These are phyloP conservation scores for Leucoagaricus sp. DNA, from an alignment of 1,284 basidiomycete genomes.

Conservation along the genomic window DNA sequence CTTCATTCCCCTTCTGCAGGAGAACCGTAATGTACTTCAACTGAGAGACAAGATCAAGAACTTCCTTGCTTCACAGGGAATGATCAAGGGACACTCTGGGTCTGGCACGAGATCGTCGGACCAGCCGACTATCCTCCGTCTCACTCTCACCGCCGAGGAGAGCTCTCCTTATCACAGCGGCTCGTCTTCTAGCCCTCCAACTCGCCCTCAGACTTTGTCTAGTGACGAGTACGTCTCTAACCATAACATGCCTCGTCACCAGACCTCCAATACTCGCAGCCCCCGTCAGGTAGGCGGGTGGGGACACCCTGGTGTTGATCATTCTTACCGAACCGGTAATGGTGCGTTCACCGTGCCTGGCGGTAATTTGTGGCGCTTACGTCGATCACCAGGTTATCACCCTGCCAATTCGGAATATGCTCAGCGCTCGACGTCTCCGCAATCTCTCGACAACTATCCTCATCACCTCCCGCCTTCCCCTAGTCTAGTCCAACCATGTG, in stretches of 20 bases:
- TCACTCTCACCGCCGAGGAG: slow-evolving; percentile 30
- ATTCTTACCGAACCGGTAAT: not conserved
- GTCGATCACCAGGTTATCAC: not conserved
- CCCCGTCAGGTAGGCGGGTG: too few species aligned
- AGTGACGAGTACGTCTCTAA: slow-evolving; percentile 24
- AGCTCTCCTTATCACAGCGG: slow-evolving; percentile 41
- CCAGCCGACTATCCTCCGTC: slow-evolving; percentile 27
- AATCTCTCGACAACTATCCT: slow-evolving; percentile 28
- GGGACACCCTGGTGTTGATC: not conserved
- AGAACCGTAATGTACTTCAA: slow-evolving; percentile 64
- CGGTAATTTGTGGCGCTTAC: not conserved
- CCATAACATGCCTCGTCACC: slow-evolving; percentile 19
- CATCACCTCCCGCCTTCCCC: slow-evolving; percentile 19
- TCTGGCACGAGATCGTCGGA: slow-evolving; percentile 57
- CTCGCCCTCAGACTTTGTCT: slow-evolving; percentile 47
- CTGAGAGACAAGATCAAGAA: slow-evolving; percentile 76
- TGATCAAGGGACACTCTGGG: slow-evolving; percentile 83
- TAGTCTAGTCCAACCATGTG: slow-evolving; percentile 58
- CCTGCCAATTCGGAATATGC: not conserved
- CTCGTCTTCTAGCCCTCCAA: slow-evolving; percentile 54
- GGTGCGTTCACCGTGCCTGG: not conserved
- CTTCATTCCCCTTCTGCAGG: slow-evolving; percentile 39
- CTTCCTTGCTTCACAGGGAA: slow-evolving; percentile 75
- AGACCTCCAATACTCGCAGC: slow-evolving; percentile 32
- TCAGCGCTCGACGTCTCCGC: slow-evolving; percentile 9